phyloP scores from a whole-genome alignment of 2,329 filamentous ascomycete genomes.

The Curvularia verruculosa region DNA sequence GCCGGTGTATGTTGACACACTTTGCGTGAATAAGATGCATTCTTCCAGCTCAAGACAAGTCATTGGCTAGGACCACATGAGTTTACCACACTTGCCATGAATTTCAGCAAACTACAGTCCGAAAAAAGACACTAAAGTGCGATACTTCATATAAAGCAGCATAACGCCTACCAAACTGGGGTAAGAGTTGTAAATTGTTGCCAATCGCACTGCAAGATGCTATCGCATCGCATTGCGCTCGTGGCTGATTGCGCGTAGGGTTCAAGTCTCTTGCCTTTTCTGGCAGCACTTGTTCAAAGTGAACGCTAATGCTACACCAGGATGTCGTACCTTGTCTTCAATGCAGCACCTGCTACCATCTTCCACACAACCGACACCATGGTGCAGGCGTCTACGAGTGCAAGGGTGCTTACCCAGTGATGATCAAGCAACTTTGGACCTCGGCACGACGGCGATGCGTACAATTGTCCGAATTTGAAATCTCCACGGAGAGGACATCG shows the following conservation, averaged over 20 bases:
- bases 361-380: slow-evolving; percentile 20
- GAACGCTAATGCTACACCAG: slow-evolving; percentile 7
- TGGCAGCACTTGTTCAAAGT: not conserved
- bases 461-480: not conserved
- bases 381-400: slow-evolving; percentile 5
- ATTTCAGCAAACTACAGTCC: slow-evolving; percentile 28
- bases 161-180: slow-evolving; percentile 25
- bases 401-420: slow-evolving; percentile 18
- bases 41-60: slow-evolving; percentile 20
- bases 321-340: slow-evolving; percentile 17
- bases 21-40: slow-evolving; percentile 26
- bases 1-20: slow-evolving; percentile 19
- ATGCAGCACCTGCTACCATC: slow-evolving; percentile 32
- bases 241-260: not conserved
- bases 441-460: slow-evolving; percentile 19
- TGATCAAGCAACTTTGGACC: slow-evolving; percentile 15
- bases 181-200: slow-evolving; percentile 25
- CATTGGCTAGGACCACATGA: slow-evolving; percentile 13
- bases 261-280: not conserved
- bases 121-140: slow-evolving; percentile 20
- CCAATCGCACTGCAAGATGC: slow-evolving; percentile 27
- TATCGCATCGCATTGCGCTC: slow-evolving; percentile 30
- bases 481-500: not conserved
- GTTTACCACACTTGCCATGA: slow-evolving; percentile 22
- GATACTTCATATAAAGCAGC: slow-evolving; percentile 21